Percentiles rank a stretch among this genome's conserved stretches.
phyloP scores from a whole-genome alignment of 805 yeast species.

The Schwanniomyces yamadae region DNA sequence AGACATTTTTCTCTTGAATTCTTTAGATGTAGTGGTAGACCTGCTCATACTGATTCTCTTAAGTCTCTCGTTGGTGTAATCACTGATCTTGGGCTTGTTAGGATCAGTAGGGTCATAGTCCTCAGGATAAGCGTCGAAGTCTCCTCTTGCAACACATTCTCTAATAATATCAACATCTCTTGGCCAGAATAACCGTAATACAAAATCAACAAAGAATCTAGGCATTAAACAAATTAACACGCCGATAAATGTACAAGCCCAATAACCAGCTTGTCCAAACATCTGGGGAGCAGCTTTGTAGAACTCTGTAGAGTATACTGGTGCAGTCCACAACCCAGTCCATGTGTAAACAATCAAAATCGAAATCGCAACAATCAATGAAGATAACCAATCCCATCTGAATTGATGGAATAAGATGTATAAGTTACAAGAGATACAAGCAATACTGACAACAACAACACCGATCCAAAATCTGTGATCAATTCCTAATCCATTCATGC shows the following conservation, averaged over 20 bases:
- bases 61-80: constrained; percentile 28
- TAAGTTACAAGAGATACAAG: constrained; percentile 64
- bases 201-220: constrained; percentile 59
- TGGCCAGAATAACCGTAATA: constrained; percentile 54
- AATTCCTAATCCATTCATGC: constrained; percentile 51
- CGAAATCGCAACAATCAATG: constrained; percentile 55
- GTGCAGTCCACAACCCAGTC: constrained; percentile 79
- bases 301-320: constrained; percentile 51
- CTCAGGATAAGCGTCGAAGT: constrained; percentile 62
- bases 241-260: constrained; percentile 72
- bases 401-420: constrained; percentile 66
- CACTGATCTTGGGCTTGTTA: constrained; percentile 51
- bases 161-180: constrained; percentile 71
- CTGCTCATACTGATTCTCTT: constrained; percentile 18
- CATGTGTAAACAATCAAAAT: constrained; percentile 63
- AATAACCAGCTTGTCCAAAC: constrained; percentile 59
- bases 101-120: constrained; percentile 84
- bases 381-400: constrained; percentile 80
- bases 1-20: constrained; percentile 2
- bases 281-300: constrained; percentile 65
- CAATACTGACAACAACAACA: constrained; percentile 60
- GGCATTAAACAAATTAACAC: constrained; percentile 64
- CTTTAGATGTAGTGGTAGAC: constrained; percentile 3
- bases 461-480: constrained; percentile 79
- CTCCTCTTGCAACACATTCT: constrained; percentile 67